phyloP scores from a whole-genome alignment of 495 filamentous ascomycete genomes.

The Gamarada debralockiae region DNA sequence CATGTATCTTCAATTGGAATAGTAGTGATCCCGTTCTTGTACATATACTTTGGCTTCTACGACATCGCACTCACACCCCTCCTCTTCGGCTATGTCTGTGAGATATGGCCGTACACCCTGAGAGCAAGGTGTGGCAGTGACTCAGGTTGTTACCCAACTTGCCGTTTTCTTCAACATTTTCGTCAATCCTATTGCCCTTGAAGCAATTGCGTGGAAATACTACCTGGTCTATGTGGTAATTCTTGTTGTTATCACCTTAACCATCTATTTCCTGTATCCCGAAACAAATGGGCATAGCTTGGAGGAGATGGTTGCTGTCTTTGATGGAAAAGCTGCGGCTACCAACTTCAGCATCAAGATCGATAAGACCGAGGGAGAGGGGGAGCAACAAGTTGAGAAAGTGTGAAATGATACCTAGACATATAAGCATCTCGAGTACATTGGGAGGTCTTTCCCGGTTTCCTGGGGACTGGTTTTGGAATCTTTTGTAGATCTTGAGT shows the following conservation, averaged over 20 bases:
- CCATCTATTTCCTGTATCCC: conserved; percentile 61
- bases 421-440: too few species aligned
- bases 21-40: neutral
- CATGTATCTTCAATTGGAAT: neutral
- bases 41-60: neutral
- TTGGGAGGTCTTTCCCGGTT: too few species aligned
- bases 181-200: conserved; percentile 59
- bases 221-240: conserved; percentile 59
- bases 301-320: conserved; percentile 57
- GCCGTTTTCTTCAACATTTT: conserved; percentile 42
- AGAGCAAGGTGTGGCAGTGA: conserved; percentile 56
- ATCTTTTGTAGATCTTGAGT: too few species aligned
- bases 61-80: neutral
- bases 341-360: too few species aligned
- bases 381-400: too few species aligned
- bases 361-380: too few species aligned
- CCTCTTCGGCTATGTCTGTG: neutral
- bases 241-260: conserved; percentile 49
- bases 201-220: conserved; percentile 56
- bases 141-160: conserved; percentile 54
- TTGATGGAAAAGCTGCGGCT: conserved; percentile 31
- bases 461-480: too few species aligned
- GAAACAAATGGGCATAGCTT: conserved; percentile 57
- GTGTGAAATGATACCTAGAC: too few species aligned
- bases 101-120: conserved; percentile 32